Evolutionary conservation across 805 yeast species (phyloP).

Genomic region (Kodamaea sagamina): DNA sequence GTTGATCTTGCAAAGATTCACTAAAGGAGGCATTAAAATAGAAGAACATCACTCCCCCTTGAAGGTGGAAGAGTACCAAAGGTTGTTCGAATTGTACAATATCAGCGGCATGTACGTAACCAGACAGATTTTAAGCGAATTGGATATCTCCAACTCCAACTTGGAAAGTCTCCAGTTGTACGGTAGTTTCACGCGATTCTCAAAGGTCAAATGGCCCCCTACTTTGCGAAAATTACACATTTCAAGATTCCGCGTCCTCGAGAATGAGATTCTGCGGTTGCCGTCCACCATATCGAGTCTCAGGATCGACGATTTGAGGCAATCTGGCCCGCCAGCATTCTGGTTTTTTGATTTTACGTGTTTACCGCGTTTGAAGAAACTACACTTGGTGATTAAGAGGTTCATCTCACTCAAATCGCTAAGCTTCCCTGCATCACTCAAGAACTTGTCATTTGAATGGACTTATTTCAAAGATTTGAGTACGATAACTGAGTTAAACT

Average conservation of each 20-base stretch:
- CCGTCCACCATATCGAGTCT: background rate
- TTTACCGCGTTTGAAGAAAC: background rate
- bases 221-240: background rate
- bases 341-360: slow-evolving; percentile 1
- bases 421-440: background rate
- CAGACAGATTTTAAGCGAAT: no score
- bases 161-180: background rate
- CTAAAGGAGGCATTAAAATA: slow-evolving; percentile 1
- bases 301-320: slow-evolving; percentile 1
- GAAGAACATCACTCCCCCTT: slow-evolving; percentile 1
- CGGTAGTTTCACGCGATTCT: background rate
- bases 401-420: slow-evolving; percentile 1
- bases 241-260: background rate
- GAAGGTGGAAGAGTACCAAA: background rate
- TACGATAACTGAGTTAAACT: background rate
- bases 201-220: slow-evolving; percentile 1
- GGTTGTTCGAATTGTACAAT: background rate
- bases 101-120: no score
- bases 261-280: background rate
- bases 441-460: slow-evolving; percentile 3
- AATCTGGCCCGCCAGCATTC: background rate
- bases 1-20: background rate
- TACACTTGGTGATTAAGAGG: background rate
- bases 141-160: background rate
- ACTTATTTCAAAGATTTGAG: slow-evolving; percentile 1